These are phyloP conservation scores for Termitomyces sp. DNA, from an alignment of 768 basidiomycete genomes.

Conservation along the genomic window DNA sequence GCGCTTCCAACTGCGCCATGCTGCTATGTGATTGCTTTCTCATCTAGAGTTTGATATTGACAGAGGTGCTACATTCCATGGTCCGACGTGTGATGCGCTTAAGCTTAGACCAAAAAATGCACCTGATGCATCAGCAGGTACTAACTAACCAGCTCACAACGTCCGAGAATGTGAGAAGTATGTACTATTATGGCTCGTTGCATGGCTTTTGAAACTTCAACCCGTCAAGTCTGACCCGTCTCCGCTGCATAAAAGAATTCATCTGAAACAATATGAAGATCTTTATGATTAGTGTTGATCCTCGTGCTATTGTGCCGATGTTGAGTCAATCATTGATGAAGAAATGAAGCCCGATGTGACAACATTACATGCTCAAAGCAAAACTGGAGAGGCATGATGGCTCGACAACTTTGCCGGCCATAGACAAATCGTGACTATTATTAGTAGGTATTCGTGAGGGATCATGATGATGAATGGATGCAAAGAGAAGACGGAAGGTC, in stretches of 20 bases:
- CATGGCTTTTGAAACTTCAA: no score
- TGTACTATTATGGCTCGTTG: no score
- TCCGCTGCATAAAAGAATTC: background rate
- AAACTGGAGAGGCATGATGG: background rate
- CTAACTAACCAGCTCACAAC: no score
- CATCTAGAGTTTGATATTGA: no score
- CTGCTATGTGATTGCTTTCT: no score
- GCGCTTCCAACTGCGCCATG: conserved; percentile 10
- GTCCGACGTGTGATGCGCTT: no score
- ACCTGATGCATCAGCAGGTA: no score
- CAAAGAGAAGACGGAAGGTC: background rate
- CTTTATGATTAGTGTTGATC: no score
- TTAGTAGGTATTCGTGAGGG: conserved; percentile 2
- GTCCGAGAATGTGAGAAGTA: no score
- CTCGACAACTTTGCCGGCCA: background rate
- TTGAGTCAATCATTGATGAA: background rate
- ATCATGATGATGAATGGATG: conserved; percentile 2
- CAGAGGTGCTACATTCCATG: no score
- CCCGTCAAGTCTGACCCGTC: background rate
- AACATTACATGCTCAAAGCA: background rate
- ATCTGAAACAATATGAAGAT: background rate
- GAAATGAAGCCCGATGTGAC: background rate
- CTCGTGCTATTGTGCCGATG: no score
- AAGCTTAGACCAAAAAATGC: no score
- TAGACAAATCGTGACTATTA: background rate